Conservation (phyloP, 345 rosid genomes). For the Leavenworthia alabamica region DNA sequence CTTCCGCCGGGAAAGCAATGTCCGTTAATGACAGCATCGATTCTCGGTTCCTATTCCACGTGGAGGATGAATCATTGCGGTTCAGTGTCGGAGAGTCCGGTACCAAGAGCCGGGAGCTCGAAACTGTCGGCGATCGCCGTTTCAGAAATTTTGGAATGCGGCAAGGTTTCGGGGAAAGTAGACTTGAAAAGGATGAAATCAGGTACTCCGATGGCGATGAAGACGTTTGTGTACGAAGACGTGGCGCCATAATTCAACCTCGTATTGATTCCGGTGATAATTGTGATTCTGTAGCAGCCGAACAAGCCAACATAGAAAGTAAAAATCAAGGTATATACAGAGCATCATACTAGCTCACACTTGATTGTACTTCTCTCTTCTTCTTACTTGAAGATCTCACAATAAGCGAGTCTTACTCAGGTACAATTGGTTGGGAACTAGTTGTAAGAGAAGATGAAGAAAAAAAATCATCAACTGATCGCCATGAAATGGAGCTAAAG, state of each 20-base stretch:
- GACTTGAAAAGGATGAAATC: constrained; percentile 20
- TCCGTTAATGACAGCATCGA: constrained; percentile 34
- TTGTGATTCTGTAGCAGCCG: constrained; percentile 17
- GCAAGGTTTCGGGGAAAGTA: constrained; percentile 16
- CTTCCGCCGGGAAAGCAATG: constrained; percentile 17
- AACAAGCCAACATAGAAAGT: constrained; percentile 29
- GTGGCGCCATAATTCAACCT: constrained; percentile 3
- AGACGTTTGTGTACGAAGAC: constrained; percentile 21
- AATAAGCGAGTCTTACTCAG: constrained; percentile 2
- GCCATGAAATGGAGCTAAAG: constrained; percentile 29
- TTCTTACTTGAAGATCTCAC: not conserved
- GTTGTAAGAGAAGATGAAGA: constrained; percentile 40
- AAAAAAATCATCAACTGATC: constrained; percentile 30
- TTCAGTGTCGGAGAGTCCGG: constrained; percentile 38
- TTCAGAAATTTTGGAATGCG: constrained; percentile 40
- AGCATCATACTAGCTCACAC: constrained; percentile 30
- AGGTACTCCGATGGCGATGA: constrained; percentile 47
- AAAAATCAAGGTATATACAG: constrained; percentile 35
- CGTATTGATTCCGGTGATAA: constrained; percentile 17
- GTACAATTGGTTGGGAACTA: constrained; percentile 37
- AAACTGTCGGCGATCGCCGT: constrained; percentile 47
- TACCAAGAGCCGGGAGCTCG: constrained; percentile 46
- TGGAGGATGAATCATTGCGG: constrained; percentile 47
- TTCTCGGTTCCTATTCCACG: constrained; percentile 45
- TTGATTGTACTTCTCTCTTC: not conserved